phyloP scores from a whole-genome alignment of 352 stramenopile species.

The Proteromonas lacertae region DNA sequence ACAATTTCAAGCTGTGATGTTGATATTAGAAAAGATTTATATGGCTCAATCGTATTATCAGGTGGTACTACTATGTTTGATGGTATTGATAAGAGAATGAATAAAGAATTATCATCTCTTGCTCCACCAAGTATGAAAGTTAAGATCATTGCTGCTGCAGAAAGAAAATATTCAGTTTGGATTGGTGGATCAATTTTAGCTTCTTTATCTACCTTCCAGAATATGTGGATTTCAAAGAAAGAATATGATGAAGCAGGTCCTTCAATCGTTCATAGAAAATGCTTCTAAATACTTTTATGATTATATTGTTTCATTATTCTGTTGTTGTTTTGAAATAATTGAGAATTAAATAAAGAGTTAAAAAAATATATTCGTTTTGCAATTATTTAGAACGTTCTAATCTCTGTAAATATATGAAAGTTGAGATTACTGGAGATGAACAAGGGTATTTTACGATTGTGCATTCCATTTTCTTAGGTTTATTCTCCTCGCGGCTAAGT shows the following conservation, averaged over 20 bases:
- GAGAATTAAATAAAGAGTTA: too few relatives aligned
- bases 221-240: constrained; percentile 83
- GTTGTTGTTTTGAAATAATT: too few relatives aligned
- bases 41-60: constrained; percentile 74
- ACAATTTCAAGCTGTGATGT: constrained; percentile 58
- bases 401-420: too few relatives aligned
- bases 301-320: too few relatives aligned
- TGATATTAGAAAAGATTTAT: constrained; percentile 60
- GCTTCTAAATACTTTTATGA: too few relatives aligned
- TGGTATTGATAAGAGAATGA: constrained; percentile 46
- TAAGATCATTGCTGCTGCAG: constrained; percentile 58
- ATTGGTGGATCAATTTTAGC: too few relatives aligned
- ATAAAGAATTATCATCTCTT: constrained; percentile 45
- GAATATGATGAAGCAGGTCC: constrained; percentile 82
- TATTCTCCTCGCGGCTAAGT: too few relatives aligned
- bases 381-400: too few relatives aligned
- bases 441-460: too few relatives aligned
- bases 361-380: too few relatives aligned
- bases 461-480: too few relatives aligned
- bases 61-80: constrained; percentile 73
- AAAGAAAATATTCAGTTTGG: constrained; percentile 71
- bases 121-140: constrained; percentile 69
- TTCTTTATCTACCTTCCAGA: constrained; percentile 80
- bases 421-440: too few relatives aligned
- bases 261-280: constrained; percentile 77